Conservation (phyloP, 2,329 filamentous ascomycete genomes). For the Fusarium armeniacum region DNA sequence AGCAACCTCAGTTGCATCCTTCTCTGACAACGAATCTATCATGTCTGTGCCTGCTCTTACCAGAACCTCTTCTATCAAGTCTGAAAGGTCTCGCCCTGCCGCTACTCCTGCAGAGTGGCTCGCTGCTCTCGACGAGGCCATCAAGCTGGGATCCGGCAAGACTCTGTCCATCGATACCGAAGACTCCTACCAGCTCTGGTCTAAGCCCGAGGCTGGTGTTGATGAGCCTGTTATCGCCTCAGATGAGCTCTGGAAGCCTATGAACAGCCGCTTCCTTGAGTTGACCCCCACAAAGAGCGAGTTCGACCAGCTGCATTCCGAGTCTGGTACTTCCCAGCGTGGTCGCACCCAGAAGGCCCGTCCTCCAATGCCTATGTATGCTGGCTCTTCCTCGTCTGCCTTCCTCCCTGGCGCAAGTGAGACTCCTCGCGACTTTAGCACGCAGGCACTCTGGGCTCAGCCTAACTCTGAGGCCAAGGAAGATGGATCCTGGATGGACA, state of each 20-base stretch:
- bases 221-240: slow-evolving; percentile 20
- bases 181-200: slow-evolving; percentile 48
- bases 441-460: slow-evolving; percentile 47
- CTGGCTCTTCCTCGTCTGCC: slow-evolving; percentile 42
- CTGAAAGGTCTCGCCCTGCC: slow-evolving; percentile 39
- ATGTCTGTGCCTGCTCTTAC: slow-evolving; percentile 29
- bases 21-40: slow-evolving; percentile 33
- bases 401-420: slow-evolving; percentile 46
- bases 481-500: slow-evolving; percentile 46
- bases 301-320: slow-evolving; percentile 39
- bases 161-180: slow-evolving; percentile 22
- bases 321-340: slow-evolving; percentile 45
- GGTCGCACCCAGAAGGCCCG: slow-evolving; percentile 39
- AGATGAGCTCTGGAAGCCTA: slow-evolving; percentile 46
- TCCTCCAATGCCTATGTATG: slow-evolving; percentile 42
- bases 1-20: slow-evolving; percentile 41
- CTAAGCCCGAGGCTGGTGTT: slow-evolving; percentile 32
- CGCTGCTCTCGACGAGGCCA: slow-evolving; percentile 54
- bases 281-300: slow-evolving; percentile 40
- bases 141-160: slow-evolving; percentile 35
- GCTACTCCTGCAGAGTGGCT: slow-evolving; percentile 55
- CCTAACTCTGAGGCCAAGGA: slow-evolving; percentile 34
- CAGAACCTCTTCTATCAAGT: slow-evolving; percentile 45
- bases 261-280: slow-evolving; percentile 39
- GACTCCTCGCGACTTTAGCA: slow-evolving; percentile 48